Evolutionary conservation across 2,329 filamentous ascomycete genomes (phyloP).

Genomic region (Diaporthe humulicola): DNA sequence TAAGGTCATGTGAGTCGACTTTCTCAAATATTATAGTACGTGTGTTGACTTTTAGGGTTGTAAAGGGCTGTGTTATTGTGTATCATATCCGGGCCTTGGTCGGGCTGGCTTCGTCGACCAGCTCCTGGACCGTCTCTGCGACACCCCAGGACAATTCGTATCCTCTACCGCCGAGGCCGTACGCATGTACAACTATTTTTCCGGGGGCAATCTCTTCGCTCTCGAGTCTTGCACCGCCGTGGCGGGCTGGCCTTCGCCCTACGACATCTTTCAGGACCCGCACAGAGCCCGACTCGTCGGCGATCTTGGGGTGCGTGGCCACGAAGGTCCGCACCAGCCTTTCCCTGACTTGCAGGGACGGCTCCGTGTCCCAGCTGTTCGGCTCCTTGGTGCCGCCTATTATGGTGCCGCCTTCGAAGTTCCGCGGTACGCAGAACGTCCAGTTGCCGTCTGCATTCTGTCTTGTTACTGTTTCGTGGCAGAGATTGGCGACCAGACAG

Average conservation of each 20-base stretch:
- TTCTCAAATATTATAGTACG: not conserved
- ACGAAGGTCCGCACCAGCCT: constrained; percentile 57
- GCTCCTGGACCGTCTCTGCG: constrained; percentile 55
- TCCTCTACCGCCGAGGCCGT: constrained; percentile 63
- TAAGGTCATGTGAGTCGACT: not conserved
- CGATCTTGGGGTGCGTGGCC: constrained; percentile 52
- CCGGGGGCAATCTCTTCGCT: constrained; percentile 51
- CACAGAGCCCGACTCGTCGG: constrained; percentile 43
- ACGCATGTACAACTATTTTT: constrained; percentile 58
- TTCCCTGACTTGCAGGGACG: constrained; percentile 60
- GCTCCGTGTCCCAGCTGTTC: constrained; percentile 65
- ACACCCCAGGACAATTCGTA: constrained; percentile 64
- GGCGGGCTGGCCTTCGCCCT: constrained; percentile 47
- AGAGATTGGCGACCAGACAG: constrained; percentile 57
- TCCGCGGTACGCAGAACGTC: constrained; percentile 73
- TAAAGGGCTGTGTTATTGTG: not conserved
- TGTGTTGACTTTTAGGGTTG: not conserved
- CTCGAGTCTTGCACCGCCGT: constrained; percentile 56
- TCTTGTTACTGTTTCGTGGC: constrained; percentile 64
- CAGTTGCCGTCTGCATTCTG: constrained; percentile 74
- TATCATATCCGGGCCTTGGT: constrained; percentile 38
- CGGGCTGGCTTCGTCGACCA: constrained; percentile 47
- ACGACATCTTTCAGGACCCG: constrained; percentile 48
- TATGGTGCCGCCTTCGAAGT: constrained; percentile 73
- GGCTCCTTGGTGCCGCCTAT: constrained; percentile 76